phyloP scores from a whole-genome alignment of 2,329 filamentous ascomycete species.

The Colletotrichum sp. region DNA sequence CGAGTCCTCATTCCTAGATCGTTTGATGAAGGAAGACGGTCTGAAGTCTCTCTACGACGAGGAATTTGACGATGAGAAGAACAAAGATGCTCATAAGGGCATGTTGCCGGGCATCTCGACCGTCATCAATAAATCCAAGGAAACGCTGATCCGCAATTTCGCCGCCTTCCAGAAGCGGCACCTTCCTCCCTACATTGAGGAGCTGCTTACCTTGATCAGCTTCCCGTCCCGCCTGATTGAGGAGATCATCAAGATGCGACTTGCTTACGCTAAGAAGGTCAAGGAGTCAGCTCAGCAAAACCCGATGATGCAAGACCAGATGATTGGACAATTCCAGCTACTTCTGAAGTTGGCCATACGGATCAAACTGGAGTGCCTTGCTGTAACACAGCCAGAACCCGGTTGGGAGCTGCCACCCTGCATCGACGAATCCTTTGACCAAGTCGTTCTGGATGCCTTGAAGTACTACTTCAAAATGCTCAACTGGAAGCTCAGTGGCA shows the following conservation, averaged over 20 bases:
- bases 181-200: slow-evolving; percentile 94
- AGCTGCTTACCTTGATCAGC: slow-evolving; percentile 93
- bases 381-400: slow-evolving; percentile 83
- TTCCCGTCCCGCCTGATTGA: slow-evolving; percentile 96
- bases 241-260: slow-evolving; percentile 90
- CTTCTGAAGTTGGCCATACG: slow-evolving; percentile 88
- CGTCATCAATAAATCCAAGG: slow-evolving; percentile 93
- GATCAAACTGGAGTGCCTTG: slow-evolving; percentile 88
- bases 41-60: slow-evolving; percentile 90
- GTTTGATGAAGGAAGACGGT: slow-evolving; percentile 94
- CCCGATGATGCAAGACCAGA: slow-evolving; percentile 93
- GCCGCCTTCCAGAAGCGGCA: slow-evolving; percentile 86
- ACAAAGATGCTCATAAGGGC: slow-evolving; percentile 60
- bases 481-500: slow-evolving; percentile 96
- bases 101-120: slow-evolving; percentile 84
- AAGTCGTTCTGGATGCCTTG: slow-evolving; percentile 87
- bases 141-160: slow-evolving; percentile 85
- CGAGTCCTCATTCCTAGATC: slow-evolving; percentile 91
- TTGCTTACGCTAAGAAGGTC: slow-evolving; percentile 93
- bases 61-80: slow-evolving; percentile 33
- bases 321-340: slow-evolving; percentile 96
- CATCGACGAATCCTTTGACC: slow-evolving; percentile 95
- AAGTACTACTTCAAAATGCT: slow-evolving; percentile 99
- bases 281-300: slow-evolving; percentile 93
- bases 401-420: slow-evolving; percentile 96